Evolutionary conservation across 2,329 filamentous ascomycete genomes (phyloP).

Genomic region (Sporothrix inflata): DNA sequence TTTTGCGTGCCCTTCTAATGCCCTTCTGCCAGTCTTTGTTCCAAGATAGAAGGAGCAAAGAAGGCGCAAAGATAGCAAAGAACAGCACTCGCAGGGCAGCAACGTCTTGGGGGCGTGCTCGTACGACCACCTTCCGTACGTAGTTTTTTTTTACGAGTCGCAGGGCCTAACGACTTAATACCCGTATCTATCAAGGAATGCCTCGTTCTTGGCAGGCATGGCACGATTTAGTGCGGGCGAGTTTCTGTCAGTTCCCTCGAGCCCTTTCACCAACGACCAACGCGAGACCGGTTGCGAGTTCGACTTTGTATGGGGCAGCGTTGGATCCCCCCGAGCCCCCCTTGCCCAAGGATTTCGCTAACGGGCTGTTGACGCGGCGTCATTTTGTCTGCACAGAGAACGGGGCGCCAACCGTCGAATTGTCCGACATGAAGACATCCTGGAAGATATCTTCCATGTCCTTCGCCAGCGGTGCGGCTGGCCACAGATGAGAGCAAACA

Average conservation of each 20-base stretch:
- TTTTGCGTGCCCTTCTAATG: neutral
- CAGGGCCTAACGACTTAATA: neutral
- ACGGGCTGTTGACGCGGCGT: neutral
- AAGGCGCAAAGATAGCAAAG: neutral
- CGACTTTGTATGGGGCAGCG: conserved; percentile 4
- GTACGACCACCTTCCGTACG: conserved; percentile 1
- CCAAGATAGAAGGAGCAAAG: neutral
- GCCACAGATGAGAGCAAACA: neutral
- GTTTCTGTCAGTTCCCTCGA: neutral
- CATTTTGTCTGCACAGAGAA: neutral
- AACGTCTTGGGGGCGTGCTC: neutral
- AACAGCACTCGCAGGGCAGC: neutral
- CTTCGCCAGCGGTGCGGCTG: neutral
- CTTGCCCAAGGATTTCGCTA: neutral
- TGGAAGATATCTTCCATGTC: neutral
- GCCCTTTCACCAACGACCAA: neutral
- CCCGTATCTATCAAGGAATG: conserved; percentile 1
- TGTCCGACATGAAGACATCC: neutral
- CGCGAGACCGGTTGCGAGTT: neutral
- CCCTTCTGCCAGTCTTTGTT: neutral
- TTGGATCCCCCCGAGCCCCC: neutral
- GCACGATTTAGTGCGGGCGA: conserved; percentile 1
- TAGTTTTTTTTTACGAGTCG: neutral
- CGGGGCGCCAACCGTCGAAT: neutral
- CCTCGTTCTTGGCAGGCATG: conserved; percentile 13